Evolutionary conservation across 1,284 basidiomycete species (phyloP), one percentile per base, ranked within the genome.

Genomic region (Ustilago sp.): DNA sequence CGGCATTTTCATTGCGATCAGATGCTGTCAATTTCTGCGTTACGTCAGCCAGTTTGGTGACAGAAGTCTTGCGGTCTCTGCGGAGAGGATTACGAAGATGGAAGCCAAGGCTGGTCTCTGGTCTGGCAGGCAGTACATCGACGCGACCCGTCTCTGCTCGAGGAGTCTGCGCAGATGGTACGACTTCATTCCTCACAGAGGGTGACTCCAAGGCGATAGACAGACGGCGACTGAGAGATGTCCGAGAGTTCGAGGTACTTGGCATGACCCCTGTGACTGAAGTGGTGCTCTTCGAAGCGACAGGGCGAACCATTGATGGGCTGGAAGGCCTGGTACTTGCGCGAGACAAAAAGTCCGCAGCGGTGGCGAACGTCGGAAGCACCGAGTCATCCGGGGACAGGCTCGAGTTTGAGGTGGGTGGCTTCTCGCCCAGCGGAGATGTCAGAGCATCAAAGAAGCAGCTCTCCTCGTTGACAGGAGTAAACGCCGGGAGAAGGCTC

Each of bases 91-190:
- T 74, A 41, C 66, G 65, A 23, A 74, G 56, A 17, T 68, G 52
- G 53, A 74, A 74, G 28, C 71, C 71, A 2, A 74, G 50, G 47
- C 65, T 68, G 6, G 71, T 74, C 45, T 68, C 71, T 6, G 71
- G 63, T 17, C 71, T 52, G 8, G 62, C 47, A 7, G 71, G 63
- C 32, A 68, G 13, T 11, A 28, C 55, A 36, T 68, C 52, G 34
- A 31, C 4, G 12, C 12, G 32, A 12, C 7, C 11, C 0, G 35
- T 17, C 2, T 48, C 54, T 31, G 51, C 41, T 15, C 50, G 60
- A 28, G 61, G 57, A 34, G 53, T 64, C 9, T 63, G 59, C 28
- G 56, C 47, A 19, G 68, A 59, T 28, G 69, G 60, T 3, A 39
- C 56, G 31, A 66, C 2, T 8, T 54, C 13, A 8, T 52, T 50